These are phyloP conservation scores for Endoconidiophora laricicola DNA, from an alignment of 2,329 filamentous ascomycete genomes.

Conservation along the genomic window DNA sequence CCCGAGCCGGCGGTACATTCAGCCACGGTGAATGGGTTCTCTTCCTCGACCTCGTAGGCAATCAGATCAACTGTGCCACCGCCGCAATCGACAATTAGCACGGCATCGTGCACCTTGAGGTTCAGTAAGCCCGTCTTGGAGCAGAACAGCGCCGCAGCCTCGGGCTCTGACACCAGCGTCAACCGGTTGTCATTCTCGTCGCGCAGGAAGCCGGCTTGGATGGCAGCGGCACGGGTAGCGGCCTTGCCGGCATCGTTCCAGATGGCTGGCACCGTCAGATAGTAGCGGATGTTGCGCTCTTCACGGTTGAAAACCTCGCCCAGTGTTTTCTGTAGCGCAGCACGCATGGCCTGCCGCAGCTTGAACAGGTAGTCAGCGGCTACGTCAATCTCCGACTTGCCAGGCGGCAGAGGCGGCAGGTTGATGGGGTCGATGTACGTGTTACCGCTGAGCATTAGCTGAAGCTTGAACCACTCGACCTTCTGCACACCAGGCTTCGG, in stretches of 20 bases:
- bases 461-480: conserved; percentile 99
- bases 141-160: conserved; percentile 93
- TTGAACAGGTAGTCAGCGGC: conserved; percentile 99
- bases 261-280: conserved; percentile 95
- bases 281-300: conserved; percentile 95
- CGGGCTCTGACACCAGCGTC: conserved; percentile 87
- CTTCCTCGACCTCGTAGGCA: conserved; percentile 95
- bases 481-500: conserved; percentile 97
- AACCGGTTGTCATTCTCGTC: conserved; percentile 96
- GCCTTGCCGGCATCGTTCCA: conserved; percentile 99
- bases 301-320: conserved; percentile 96
- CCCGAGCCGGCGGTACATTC: conserved; percentile 95
- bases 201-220: conserved; percentile 88
- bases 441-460: conserved; percentile 96
- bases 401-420: conserved; percentile 86
- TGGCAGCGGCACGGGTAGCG: conserved; percentile 84
- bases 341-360: conserved; percentile 89
- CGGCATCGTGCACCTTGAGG: conserved; percentile 95
- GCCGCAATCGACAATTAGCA: conserved; percentile 94
- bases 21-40: conserved; percentile 89
- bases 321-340: conserved; percentile 86
- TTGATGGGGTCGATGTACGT: conserved; percentile 99
- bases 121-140: conserved; percentile 92
- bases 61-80: conserved; percentile 98
- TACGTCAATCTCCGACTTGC: conserved; percentile 97